Base-by-base conservation (phyloP, 345 rosid species). In the Melaleuca alternifolia region DNA sequence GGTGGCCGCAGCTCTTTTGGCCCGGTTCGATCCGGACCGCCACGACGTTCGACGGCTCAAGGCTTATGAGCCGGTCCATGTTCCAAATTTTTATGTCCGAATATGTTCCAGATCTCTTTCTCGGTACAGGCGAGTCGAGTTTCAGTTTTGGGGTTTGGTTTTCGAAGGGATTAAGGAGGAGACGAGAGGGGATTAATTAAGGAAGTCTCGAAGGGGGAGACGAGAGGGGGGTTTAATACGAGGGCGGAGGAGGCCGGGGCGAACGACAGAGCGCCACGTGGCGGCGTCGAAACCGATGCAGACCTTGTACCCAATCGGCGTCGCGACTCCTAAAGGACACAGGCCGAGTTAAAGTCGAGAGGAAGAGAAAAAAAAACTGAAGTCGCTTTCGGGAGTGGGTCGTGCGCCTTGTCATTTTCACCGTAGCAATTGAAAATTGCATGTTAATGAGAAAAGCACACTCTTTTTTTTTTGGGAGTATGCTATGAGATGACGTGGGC, bases 21-120 rank as follows among this genome's bases (percentile, higher is more conserved):
- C 93, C 95, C 13, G 93, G 92, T 48, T 93, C 94, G 75, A 93
- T 91, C 86, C 95, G 84, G 77, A 93, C 83, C 0, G 94, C 88
- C 14, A 92, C 95, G 50, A 91, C 82, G 59, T 89, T 94, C 7
- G 95, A 94, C 21, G 97, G 97, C 91, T 93, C 95, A 87, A 93
- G 85, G 61, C 92, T 89, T 44, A 94, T 92, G 44, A 94, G 93
- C 86, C 95, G 89, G 77, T 93, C 95, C 97, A 94, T 93, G n/a
- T 50, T 37, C 30, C 6, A 21, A 30, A 30, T 10, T 6, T 24
- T 11, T 26, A 57, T 28, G 30, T 57, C 30, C 62, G 30, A 57
- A 57, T 57, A n/a, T n/a, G n/a, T n/a, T n/a, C n/a, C n/a, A n/a
- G n/a, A n/a, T 21, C 76, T 7, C 76, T 7, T 62, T 54, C 26